Conservation (phyloP, 495 filamentous ascomycete genomes). For the Lepraria neglecta region DNA sequence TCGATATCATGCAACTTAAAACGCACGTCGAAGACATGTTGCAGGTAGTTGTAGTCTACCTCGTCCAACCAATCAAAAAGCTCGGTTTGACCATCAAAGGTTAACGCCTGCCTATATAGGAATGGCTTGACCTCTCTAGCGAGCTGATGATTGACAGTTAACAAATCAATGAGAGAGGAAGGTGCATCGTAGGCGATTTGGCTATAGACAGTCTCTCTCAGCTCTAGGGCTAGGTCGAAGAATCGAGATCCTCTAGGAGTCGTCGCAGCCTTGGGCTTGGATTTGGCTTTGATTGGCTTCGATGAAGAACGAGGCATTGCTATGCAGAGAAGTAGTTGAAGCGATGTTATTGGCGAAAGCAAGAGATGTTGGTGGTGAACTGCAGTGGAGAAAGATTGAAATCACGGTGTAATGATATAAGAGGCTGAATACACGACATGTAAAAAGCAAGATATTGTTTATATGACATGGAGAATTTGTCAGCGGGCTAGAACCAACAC, state of each 20-base stretch:
- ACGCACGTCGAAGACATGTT: constrained; percentile 19
- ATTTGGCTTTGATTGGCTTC: not conserved
- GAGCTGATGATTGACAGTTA: constrained; percentile 23
- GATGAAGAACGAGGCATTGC: constrained; percentile 12
- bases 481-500: not conserved
- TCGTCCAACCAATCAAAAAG: constrained; percentile 25
- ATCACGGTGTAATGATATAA: not conserved
- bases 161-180: constrained; percentile 21
- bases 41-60: constrained; percentile 23
- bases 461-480: not conserved
- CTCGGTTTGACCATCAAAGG: constrained; percentile 28
- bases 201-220: constrained; percentile 25
- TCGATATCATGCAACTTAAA: constrained; percentile 29
- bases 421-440: not conserved
- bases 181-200: constrained; percentile 16
- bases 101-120: constrained; percentile 22
- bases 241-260: constrained; percentile 6
- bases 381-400: not conserved
- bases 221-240: constrained; percentile 24
- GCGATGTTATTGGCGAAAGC: not conserved
- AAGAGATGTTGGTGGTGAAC: not conserved
- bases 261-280: not conserved
- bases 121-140: constrained; percentile 27
- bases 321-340: not conserved
- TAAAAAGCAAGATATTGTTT: constrained; percentile 4